Evolutionary conservation across 148 eudicot species (phyloP).

Genomic region (Camellia japonica): DNA sequence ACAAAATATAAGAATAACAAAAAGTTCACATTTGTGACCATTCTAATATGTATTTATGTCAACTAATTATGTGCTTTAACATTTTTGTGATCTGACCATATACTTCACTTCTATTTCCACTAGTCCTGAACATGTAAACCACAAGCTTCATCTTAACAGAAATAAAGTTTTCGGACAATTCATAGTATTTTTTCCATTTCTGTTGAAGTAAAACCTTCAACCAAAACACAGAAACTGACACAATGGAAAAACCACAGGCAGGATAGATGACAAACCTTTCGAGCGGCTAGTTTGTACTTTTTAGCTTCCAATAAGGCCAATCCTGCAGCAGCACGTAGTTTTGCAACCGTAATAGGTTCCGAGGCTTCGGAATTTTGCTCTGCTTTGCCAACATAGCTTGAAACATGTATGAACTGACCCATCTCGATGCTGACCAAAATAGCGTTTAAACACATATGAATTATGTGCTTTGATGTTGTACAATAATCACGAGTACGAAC

Average conservation of each 20-base stretch:
- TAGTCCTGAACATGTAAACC: constrained; percentile 10
- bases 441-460: constrained; percentile 88
- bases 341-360: constrained; percentile 60
- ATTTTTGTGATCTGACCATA: not conserved
- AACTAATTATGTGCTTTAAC: not conserved
- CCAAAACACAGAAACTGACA: not conserved
- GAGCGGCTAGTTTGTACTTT: constrained; percentile 91
- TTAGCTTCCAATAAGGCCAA: constrained; percentile 70
- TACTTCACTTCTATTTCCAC: not conserved
- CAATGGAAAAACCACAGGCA: not conserved
- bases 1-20: not conserved
- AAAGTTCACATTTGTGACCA: not conserved
- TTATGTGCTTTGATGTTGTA: constrained; percentile 85
- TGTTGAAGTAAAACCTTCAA: not conserved
- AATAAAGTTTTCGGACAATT: not conserved
- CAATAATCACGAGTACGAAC: constrained; percentile 98
- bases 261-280: constrained; percentile 60
- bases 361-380: constrained; percentile 70
- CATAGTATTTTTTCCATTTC: not conserved
- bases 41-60: not conserved
- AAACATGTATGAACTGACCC: constrained; percentile 89
- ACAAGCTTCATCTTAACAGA: constrained; percentile 5
- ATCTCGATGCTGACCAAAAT: constrained; percentile 94
- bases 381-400: constrained; percentile 89
- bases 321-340: constrained; percentile 87